Evolutionary conservation across 176 grass and related monocot species (phyloP).

Genomic region (Rhipidocladum racemiflorum): DNA sequence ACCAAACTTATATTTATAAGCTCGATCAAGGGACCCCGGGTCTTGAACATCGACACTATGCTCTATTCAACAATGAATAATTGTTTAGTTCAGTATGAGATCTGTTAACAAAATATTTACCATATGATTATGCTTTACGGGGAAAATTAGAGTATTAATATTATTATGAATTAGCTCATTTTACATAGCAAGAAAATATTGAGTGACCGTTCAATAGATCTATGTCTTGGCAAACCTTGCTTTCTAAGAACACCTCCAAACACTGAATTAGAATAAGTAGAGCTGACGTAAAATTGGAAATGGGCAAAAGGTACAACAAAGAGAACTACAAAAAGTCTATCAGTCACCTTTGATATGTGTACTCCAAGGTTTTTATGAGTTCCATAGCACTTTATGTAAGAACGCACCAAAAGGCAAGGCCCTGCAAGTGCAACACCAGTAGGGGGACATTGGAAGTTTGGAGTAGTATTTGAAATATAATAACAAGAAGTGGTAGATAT

Average conservation of each 20-base stretch:
- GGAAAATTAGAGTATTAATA: background rate
- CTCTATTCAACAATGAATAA: background rate
- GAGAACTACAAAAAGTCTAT: background rate
- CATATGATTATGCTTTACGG: background rate
- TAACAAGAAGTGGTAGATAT: background rate
- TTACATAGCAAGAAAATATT: background rate
- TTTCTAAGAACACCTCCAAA: background rate
- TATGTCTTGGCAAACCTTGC: background rate
- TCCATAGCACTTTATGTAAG: conserved; percentile 94
- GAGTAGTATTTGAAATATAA: too few species aligned
- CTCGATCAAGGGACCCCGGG: too few species aligned
- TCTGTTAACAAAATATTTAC: background rate
- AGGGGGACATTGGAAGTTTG: too few species aligned
- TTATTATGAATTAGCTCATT: background rate
- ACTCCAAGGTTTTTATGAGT: conserved; percentile 92
- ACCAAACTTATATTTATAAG: too few species aligned
- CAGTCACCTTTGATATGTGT: conserved; percentile 75
- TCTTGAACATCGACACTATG: too few species aligned
- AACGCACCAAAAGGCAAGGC: conserved; percentile 74
- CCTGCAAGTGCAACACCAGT: conserved; percentile 25
- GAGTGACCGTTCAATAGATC: background rate
- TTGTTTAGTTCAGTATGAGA: background rate
- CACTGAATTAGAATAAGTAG: background rate
- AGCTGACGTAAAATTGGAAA: background rate
- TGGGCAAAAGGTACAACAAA: background rate